Conservation (phyloP, 208 protist species). For the Balamuthia mandrillaris region DNA sequence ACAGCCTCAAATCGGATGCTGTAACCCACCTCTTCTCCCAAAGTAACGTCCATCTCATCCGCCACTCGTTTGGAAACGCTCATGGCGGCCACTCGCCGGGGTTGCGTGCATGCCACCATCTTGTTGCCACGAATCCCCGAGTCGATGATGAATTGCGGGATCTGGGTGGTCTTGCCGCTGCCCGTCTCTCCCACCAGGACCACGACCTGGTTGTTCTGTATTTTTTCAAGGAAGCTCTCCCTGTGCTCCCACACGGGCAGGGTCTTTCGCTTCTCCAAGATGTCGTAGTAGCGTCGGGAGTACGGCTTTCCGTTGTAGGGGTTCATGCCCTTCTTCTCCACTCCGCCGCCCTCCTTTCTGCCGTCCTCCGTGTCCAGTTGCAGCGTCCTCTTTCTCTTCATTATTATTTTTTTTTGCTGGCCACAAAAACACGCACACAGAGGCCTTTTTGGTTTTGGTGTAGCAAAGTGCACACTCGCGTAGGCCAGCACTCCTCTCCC, state of each 20-base stretch:
- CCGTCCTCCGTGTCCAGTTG: too few species aligned
- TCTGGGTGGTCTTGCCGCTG: slow-evolving; percentile 90
- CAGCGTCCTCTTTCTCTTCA: too few species aligned
- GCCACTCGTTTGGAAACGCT: slow-evolving; percentile 95
- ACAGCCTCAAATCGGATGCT: slow-evolving; percentile 89
- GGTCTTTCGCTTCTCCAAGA: slow-evolving; percentile 75
- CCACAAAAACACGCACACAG: too few species aligned
- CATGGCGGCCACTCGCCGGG: slow-evolving; percentile 97
- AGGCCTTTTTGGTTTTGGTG: too few species aligned
- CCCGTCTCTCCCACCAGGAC: slow-evolving; percentile 88
- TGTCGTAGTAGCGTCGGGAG: slow-evolving; percentile 78
- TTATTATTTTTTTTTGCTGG: too few species aligned
- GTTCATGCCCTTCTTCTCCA: slow-evolving; percentile 48
- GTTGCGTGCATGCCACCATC: slow-evolving; percentile 94
- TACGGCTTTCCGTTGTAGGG: slow-evolving; percentile 66
- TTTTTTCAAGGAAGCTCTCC: slow-evolving; percentile 68
- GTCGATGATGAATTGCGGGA: slow-evolving; percentile 85
- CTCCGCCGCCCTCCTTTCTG: too few species aligned
- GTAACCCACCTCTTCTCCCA: slow-evolving; percentile 84
- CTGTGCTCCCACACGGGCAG: slow-evolving; percentile 81
- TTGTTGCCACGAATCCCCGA: slow-evolving; percentile 14
- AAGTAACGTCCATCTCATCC: slow-evolving; percentile 78
- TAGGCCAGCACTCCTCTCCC: too few species aligned
- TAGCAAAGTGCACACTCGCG: too few species aligned
- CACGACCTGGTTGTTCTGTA: slow-evolving; percentile 69